These are phyloP conservation scores for Pseudomassariella vexata DNA, from an alignment of 2,329 filamentous ascomycete species.

Conservation along the genomic window DNA sequence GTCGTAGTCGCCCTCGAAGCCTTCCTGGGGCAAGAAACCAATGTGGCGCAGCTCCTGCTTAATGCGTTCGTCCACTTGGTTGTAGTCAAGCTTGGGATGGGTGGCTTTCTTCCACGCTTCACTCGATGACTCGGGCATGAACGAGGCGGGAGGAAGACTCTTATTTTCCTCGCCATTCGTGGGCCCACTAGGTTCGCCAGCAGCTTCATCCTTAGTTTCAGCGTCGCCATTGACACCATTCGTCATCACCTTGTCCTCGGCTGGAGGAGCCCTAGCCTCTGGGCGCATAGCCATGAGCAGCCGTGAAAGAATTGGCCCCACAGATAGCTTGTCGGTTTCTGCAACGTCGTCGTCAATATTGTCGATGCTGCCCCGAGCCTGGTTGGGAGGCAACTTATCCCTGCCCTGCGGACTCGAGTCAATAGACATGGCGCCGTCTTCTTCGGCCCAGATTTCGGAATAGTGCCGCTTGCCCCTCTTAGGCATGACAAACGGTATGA, in stretches of 20 bases:
- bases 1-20: constrained; percentile 69
- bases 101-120: constrained; percentile 75
- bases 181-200: constrained; percentile 36
- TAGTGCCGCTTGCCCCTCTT: constrained; percentile 81
- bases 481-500: constrained; percentile 79
- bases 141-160: constrained; percentile 62
- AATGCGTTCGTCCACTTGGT: constrained; percentile 81
- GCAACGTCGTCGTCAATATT: constrained; percentile 80
- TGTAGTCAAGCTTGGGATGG: constrained; percentile 74
- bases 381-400: constrained; percentile 70
- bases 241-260: constrained; percentile 51
- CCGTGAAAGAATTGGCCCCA: constrained; percentile 78
- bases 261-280: constrained; percentile 53
- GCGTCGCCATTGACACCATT: constrained; percentile 39
- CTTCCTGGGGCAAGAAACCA: constrained; percentile 71
- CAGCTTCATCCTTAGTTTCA: constrained; percentile 50
- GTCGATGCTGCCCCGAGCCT: constrained; percentile 79
- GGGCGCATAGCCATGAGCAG: constrained; percentile 77
- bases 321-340: constrained; percentile 83
- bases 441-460: constrained; percentile 86
- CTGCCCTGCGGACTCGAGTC: constrained; percentile 57
- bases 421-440: constrained; percentile 75
- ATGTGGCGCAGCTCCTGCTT: constrained; percentile 88
- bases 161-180: constrained; percentile 34
- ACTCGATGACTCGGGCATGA: constrained; percentile 70